Evolutionary conservation across 192 early-diverging fungal species (phyloP).

Genomic region (Backusella tarrabulga): DNA sequence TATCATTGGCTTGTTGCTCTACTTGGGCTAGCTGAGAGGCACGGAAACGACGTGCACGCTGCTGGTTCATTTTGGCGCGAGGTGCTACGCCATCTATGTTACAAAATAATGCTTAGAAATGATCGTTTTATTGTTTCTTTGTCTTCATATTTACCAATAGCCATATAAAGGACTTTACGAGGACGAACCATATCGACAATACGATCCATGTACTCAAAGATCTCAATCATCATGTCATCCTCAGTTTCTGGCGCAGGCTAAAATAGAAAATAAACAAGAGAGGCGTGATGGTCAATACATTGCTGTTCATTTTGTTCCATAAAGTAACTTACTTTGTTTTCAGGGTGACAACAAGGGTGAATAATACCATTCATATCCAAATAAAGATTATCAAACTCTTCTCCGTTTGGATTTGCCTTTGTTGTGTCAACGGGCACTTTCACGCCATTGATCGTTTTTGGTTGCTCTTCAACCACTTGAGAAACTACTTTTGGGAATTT

Average conservation of each 20-base stretch:
- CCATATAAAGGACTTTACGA: constrained; percentile 95
- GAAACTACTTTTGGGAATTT: constrained; percentile 75
- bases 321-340: constrained; percentile 51
- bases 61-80: constrained; percentile 99
- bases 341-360: constrained; percentile 84
- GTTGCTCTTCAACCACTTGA: constrained; percentile 71
- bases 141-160: constrained; percentile 67
- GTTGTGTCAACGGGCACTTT: constrained; percentile 83
- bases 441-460: constrained; percentile 68
- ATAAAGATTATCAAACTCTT: constrained; percentile 95
- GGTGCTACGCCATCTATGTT: constrained; percentile 94
- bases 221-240: constrained; percentile 94
- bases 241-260: constrained; percentile 76
- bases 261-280: neutral
- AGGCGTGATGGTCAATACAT: neutral
- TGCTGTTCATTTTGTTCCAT: neutral
- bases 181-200: constrained; percentile 93
- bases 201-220: constrained; percentile 96
- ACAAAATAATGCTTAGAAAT: neutral
- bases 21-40: constrained; percentile 63
- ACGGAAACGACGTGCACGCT: constrained; percentile 95
- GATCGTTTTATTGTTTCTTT: neutral
- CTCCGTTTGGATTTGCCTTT: constrained; percentile 87
- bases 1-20: constrained; percentile 60
- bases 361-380: constrained; percentile 99